Conservation (phyloP, 345 rosid species). For the Gossypioides kirkii region DNA sequence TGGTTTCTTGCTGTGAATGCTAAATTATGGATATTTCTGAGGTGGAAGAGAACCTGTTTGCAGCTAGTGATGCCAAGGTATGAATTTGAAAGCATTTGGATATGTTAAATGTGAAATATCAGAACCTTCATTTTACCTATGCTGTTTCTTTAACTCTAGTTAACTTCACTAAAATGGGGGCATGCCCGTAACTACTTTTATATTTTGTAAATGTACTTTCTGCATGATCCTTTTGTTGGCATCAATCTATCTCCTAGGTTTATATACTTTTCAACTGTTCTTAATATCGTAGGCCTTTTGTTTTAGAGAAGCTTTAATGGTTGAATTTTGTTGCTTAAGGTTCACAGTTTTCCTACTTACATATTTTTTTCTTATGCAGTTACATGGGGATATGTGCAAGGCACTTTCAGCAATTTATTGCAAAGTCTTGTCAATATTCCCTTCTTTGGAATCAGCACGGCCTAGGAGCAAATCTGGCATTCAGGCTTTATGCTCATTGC, state of each 20-base stretch:
- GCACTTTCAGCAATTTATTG: slow-evolving; percentile 63
- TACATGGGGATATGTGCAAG: slow-evolving; percentile 92
- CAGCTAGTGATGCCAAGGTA: slow-evolving; percentile 98
- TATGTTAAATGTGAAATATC: background rate
- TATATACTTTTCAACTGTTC: background rate
- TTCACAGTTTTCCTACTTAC: slow-evolving; percentile 4
- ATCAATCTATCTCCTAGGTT: background rate
- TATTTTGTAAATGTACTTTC: background rate
- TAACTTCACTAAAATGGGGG: background rate
- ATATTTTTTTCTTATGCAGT: slow-evolving; percentile 33
- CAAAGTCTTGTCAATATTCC: slow-evolving; percentile 72
- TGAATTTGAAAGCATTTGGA: slow-evolving; percentile 9
- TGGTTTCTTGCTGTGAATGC: slow-evolving; percentile 29
- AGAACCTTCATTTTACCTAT: background rate
- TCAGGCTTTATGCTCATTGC: slow-evolving; percentile 89
- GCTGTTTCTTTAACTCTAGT: background rate
- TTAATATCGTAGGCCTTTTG: background rate
- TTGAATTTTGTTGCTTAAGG: background rate
- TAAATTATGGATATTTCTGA: slow-evolving; percentile 71
- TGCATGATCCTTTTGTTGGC: background rate
- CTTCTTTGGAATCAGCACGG: slow-evolving; percentile 87
- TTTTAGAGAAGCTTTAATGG: background rate
- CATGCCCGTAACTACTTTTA: background rate
- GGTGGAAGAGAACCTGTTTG: slow-evolving; percentile 89
- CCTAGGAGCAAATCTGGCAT: slow-evolving; percentile 98